A percentile compares a stretch with the other conserved stretches of the same genome.
Conservation (phyloP, 306 rosid species). For the Glycine soja region DNA sequence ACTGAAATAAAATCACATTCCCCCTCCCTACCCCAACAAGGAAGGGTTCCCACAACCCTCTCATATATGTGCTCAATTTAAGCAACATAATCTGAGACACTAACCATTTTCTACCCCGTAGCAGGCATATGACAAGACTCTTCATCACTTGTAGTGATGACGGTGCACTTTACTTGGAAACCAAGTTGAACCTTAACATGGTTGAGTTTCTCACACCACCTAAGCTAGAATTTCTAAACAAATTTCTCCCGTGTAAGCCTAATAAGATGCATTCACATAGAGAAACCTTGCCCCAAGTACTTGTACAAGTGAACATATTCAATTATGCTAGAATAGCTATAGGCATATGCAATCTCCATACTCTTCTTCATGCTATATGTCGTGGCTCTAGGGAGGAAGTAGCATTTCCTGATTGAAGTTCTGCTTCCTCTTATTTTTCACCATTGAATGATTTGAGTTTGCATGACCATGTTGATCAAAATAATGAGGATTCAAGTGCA, state of each 20-base stretch:
- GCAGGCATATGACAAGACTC: slow-evolving; percentile 53
- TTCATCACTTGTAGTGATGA: slow-evolving; percentile 56
- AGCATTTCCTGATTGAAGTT: slow-evolving; percentile 41
- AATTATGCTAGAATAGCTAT: slow-evolving; percentile 64
- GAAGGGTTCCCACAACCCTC: not conserved
- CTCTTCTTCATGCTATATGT: slow-evolving; percentile 47
- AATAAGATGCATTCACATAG: slow-evolving; percentile 32
- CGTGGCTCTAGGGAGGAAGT: not conserved
- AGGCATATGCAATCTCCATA: slow-evolving; percentile 53
- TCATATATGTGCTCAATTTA: slow-evolving; percentile 34
- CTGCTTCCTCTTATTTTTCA: slow-evolving; percentile 52
- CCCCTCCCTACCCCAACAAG: slow-evolving; percentile 51
- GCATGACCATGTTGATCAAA: slow-evolving; percentile 18
- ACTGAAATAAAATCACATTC: no score
- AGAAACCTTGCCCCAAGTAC: slow-evolving; percentile 42
- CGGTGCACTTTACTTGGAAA: slow-evolving; percentile 59
- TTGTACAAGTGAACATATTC: slow-evolving; percentile 57
- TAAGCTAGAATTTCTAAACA: slow-evolving; percentile 43
- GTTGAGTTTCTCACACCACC: slow-evolving; percentile 55
- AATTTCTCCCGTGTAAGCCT: slow-evolving; percentile 55
- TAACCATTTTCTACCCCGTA: slow-evolving; percentile 58
- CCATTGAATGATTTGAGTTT: slow-evolving; percentile 37
- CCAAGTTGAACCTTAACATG: no score
- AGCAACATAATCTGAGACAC: slow-evolving; percentile 56
- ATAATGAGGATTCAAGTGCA: slow-evolving; percentile 13